Base-by-base conservation (phyloP, 768 basidiomycete species). In the Termitomyces sp. region DNA sequence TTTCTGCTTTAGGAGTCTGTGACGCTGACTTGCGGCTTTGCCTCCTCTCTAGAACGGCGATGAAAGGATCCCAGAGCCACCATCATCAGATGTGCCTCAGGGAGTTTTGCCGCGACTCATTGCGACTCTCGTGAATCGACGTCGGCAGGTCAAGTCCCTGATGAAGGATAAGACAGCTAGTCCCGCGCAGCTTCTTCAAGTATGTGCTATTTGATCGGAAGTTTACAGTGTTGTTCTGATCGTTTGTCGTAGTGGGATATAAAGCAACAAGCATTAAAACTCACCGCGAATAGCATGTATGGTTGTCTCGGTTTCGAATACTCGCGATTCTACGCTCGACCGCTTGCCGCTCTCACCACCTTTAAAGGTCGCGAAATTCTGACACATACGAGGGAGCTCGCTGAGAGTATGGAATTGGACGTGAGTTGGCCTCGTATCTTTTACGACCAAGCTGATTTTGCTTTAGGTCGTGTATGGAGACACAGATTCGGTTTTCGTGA, bases 271-370 rank as follows among this genome's bases (percentile, higher is more conserved):
- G 97, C 97, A 1, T 78, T 98, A 49, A 98, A 98, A 74, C 85
- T 98, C 34, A 99, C 97, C 4, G 97, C 97, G 48, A 98, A 99
- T 76, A 95, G 92, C 79, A 99, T 98, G 97, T 99, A 99, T 71
- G 97, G 97, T 17, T 99, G 97, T 78, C 86, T 99, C 21, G 97
- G 97, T 47, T 98, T 98, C 68, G 94, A 95, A 67, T 90, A 94
- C 64, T 98, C 97, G 10, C 79, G 97, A 49, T 98, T 98, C 78
- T 98, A 95, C 62, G 97, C 97, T 21, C 83, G 92, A 42, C 94
- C 95, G 0, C 84, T 99, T n/a, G 97, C 97, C 16, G 94, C 97
- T 43, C 81, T 99, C 47, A 98, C 95, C 21, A 99, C 97, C 0
- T 95, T 85, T 82, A 98, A 96, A 71, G 97, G 97, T 65, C 88